Evolutionary conservation across 768 basidiomycete species (phyloP).

Genomic region (Rhodosporidiobolus sp.): DNA sequence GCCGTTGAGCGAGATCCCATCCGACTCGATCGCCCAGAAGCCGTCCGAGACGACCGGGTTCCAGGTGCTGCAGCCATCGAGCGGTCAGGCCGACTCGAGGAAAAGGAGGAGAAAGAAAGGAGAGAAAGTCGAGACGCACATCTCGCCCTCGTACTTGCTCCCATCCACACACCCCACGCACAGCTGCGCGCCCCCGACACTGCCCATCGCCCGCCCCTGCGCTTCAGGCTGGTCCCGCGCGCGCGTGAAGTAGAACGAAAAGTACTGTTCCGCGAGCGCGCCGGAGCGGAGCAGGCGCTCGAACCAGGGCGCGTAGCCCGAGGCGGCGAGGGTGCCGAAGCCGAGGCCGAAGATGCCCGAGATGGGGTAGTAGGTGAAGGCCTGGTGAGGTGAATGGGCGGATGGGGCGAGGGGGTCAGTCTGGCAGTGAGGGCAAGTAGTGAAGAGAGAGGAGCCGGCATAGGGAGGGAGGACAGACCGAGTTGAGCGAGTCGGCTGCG

Average conservation of each 20-base stretch:
- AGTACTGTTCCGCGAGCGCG: conserved; percentile 29
- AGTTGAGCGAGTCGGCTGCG: conserved; percentile 13
- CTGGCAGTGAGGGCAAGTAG: neutral
- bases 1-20: conserved; percentile 22
- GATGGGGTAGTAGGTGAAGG: conserved; percentile 13
- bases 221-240: conserved; percentile 16
- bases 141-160: conserved; percentile 28
- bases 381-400: conserved; percentile 14
- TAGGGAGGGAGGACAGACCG: neutral
- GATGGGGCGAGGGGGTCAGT: conserved; percentile 10
- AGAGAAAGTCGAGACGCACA: neutral
- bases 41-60: conserved; percentile 7
- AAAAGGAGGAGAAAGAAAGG: too few species aligned
- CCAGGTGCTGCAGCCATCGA: conserved; percentile 5
- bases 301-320: conserved; percentile 35
- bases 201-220: neutral
- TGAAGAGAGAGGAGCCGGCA: neutral
- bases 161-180: conserved; percentile 38
- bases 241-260: conserved; percentile 30
- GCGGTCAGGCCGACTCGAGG: too few species aligned
- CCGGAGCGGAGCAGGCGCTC: conserved; percentile 34
- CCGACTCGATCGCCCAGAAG: conserved; percentile 20
- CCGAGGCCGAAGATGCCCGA: conserved; percentile 35
- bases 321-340: conserved; percentile 37
- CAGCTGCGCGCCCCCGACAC: conserved; percentile 18